Conservation (phyloP, 2,329 filamentous ascomycete species). For the Leptosphaerulina australis region DNA sequence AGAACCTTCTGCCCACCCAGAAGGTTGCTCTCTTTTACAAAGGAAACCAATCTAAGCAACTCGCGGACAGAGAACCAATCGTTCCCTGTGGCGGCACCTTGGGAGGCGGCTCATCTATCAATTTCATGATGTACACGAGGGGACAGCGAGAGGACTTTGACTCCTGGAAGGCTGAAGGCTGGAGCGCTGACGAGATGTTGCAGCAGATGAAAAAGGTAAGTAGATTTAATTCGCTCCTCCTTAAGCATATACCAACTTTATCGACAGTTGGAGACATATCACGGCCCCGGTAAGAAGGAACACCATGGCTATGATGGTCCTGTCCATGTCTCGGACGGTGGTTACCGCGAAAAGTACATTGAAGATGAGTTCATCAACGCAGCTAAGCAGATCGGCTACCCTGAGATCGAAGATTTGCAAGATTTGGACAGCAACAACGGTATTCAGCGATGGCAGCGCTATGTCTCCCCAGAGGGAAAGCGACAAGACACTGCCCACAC, state of each 20-base stretch:
- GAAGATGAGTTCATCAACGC: conserved; percentile 60
- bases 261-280: conserved; percentile 61
- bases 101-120: conserved; percentile 62
- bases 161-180: conserved; percentile 60
- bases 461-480: conserved; percentile 58
- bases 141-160: conserved; percentile 58
- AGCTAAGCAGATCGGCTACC: conserved; percentile 56
- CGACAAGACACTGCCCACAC: conserved; percentile 64
- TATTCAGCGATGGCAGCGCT: conserved; percentile 56
- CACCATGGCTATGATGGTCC: conserved; percentile 63
- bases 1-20: conserved; percentile 56
- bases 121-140: conserved; percentile 53
- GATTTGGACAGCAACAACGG: conserved; percentile 55
- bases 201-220: conserved; percentile 60
- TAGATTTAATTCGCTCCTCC: not conserved
- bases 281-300: conserved; percentile 53
- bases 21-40: conserved; percentile 61
- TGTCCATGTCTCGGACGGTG: conserved; percentile 61
- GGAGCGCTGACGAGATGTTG: conserved; percentile 59
- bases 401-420: conserved; percentile 61
- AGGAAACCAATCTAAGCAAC: conserved; percentile 52
- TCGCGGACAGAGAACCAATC: conserved; percentile 55
- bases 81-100: conserved; percentile 58
- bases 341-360: conserved; percentile 49
- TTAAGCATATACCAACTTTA: not conserved